phyloP scores from a whole-genome alignment of 805 yeast species.

The Nadsonia fulvescens region DNA sequence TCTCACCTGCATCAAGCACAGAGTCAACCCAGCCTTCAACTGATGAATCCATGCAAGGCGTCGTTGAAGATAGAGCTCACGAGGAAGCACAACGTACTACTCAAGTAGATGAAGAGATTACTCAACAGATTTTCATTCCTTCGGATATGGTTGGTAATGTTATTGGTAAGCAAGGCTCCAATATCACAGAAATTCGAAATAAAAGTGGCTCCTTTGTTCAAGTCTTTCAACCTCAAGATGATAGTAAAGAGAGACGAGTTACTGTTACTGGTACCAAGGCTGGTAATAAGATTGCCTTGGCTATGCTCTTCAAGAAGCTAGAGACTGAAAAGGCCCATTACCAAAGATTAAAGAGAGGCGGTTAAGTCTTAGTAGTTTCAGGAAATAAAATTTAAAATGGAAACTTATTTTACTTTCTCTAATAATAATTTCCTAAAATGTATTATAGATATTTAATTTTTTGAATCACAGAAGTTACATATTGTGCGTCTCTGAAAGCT shows the following conservation, averaged over 20 bases:
- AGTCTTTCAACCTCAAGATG: constrained; percentile 29
- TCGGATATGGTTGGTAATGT: constrained; percentile 66
- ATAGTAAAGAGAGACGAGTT: constrained; percentile 14
- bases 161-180: constrained; percentile 75
- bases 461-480: constrained; percentile 2
- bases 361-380: neutral
- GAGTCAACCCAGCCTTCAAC: too few relatives aligned
- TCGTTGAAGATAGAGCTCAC: constrained; percentile 1
- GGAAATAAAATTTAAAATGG: too few relatives aligned
- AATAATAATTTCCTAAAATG: too few relatives aligned
- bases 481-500: neutral
- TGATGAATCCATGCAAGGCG: constrained; percentile 2
- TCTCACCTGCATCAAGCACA: too few relatives aligned
- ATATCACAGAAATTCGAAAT: constrained; percentile 58
- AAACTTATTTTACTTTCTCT: too few relatives aligned
- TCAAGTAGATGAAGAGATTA: too few relatives aligned
- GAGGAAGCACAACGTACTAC: constrained; percentile 1
- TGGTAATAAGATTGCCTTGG: constrained; percentile 14
- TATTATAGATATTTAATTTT: too few relatives aligned
- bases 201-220: constrained; percentile 59
- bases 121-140: constrained; percentile 61
- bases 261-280: constrained; percentile 13
- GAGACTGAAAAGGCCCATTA: constrained; percentile 15
- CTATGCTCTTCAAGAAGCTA: constrained; percentile 13
- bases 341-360: constrained; percentile 3